Percentiles rank a stretch among this genome's conserved stretches.
These are phyloP conservation scores for Ramichloridium luteum DNA, from an alignment of 2,329 filamentous ascomycete genomes.

Conservation along the genomic window DNA sequence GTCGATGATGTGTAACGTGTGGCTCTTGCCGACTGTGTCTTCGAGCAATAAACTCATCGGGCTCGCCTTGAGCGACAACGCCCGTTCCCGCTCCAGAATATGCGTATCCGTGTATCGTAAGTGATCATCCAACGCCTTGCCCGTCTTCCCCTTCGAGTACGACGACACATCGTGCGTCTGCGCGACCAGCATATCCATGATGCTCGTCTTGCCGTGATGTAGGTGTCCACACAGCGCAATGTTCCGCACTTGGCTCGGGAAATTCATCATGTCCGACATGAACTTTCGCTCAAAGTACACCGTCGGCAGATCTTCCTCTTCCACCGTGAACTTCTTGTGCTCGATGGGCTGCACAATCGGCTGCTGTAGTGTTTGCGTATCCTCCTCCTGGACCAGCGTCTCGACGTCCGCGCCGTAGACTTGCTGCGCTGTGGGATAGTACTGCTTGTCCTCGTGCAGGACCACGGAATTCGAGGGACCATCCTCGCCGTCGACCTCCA, in stretches of 20 bases:
- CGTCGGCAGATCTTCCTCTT: constrained; percentile 83
- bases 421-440: constrained; percentile 95
- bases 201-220: constrained; percentile 94
- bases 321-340: constrained; percentile 89
- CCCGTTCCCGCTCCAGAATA: constrained; percentile 75
- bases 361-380: constrained; percentile 81
- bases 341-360: constrained; percentile 90
- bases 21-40: constrained; percentile 82
- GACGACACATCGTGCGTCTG: constrained; percentile 84
- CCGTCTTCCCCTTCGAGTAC: constrained; percentile 65
- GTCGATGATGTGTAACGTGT: constrained; percentile 88
- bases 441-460: constrained; percentile 97
- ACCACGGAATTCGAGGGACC: constrained; percentile 94
- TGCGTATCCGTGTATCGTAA: constrained; percentile 91
- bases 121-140: constrained; percentile 75
- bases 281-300: constrained; percentile 83
- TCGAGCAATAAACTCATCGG: constrained; percentile 91
- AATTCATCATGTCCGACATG: constrained; percentile 93
- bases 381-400: constrained; percentile 91
- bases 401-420: constrained; percentile 92
- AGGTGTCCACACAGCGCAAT: constrained; percentile 84
- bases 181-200: constrained; percentile 95
- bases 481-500: constrained; percentile 76
- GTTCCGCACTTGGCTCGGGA: constrained; percentile 86
- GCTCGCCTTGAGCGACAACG: constrained; percentile 80